Percentiles rank a stretch among this genome's conserved stretches.
These are phyloP conservation scores for Penicillium goetzii DNA, from an alignment of 495 filamentous ascomycete genomes.

Conservation along the genomic window DNA sequence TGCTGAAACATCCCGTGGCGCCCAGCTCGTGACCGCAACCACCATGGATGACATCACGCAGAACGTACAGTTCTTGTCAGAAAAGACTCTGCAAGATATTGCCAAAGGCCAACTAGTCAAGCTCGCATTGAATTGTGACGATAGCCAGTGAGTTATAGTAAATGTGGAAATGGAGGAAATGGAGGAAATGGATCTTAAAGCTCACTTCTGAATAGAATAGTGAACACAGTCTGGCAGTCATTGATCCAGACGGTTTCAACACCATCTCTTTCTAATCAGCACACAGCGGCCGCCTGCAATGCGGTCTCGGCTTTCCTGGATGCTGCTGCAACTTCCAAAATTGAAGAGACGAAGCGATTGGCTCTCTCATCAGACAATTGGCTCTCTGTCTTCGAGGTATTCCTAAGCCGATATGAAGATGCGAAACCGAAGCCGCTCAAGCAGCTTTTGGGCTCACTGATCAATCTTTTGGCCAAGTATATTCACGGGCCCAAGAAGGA, in stretches of 20 bases:
- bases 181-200: not conserved
- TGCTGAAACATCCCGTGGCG: constrained; percentile 23
- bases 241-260: constrained; percentile 45
- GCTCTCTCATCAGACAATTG: constrained; percentile 57
- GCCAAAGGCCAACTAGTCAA: constrained; percentile 45
- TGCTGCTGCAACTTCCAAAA: constrained; percentile 43
- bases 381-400: constrained; percentile 66
- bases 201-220: constrained; percentile 38
- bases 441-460: constrained; percentile 66
- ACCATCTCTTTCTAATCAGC: constrained; percentile 41
- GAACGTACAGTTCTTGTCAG: constrained; percentile 44
- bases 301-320: constrained; percentile 52
- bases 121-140: constrained; percentile 40
- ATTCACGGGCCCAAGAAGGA: constrained; percentile 37
- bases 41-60: constrained; percentile 45
- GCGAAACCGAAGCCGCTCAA: constrained; percentile 75
- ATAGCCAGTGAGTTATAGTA: constrained; percentile 36
- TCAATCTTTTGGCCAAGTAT: constrained; percentile 54
- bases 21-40: constrained; percentile 14
- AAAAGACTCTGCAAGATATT: constrained; percentile 42
- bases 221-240: constrained; percentile 42
- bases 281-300: constrained; percentile 51
- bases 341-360: constrained; percentile 37
- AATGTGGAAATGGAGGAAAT: not conserved
- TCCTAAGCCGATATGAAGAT: constrained; percentile 72